Conservation (phyloP, 140 eudicot genomes). For the Senecio squalidus region DNA sequence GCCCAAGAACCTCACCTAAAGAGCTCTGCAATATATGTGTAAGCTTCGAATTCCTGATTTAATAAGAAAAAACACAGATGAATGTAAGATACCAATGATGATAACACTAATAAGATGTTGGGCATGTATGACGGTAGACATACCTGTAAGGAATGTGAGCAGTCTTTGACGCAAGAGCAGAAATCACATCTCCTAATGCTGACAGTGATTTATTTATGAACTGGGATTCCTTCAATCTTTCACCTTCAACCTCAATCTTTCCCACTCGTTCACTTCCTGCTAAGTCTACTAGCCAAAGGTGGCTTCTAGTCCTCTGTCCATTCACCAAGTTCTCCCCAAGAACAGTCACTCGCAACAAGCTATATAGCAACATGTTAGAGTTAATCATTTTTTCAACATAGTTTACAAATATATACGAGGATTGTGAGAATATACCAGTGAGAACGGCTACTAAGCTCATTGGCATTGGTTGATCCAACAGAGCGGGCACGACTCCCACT, state of each 20-base stretch:
- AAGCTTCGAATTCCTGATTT: conserved; percentile 90
- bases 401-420: not conserved
- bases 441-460: conserved; percentile 96
- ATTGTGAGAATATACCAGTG: conserved; percentile 59
- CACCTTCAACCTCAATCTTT: conserved; percentile 91
- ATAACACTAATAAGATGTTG: not conserved
- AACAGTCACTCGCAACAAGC: conserved; percentile 87
- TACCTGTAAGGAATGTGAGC: conserved; percentile 93
- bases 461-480: conserved; percentile 96
- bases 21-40: conserved; percentile 98
- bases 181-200: conserved; percentile 92
- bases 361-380: conserved; percentile 22
- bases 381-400: not conserved
- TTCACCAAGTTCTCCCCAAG: conserved; percentile 65
- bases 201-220: conserved; percentile 91
- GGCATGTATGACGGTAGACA: conserved; percentile 7
- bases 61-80: conserved; percentile 1
- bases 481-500: conserved; percentile 77
- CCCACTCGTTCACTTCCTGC: conserved; percentile 98
- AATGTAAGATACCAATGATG: not conserved
- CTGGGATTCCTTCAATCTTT: conserved; percentile 88
- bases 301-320: conserved; percentile 82
- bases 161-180: conserved; percentile 93
- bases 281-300: conserved; percentile 94
- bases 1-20: conserved; percentile 49